Conservation (phyloP, 176 grass and related monocot genomes). For the Elymus sibiricus region DNA sequence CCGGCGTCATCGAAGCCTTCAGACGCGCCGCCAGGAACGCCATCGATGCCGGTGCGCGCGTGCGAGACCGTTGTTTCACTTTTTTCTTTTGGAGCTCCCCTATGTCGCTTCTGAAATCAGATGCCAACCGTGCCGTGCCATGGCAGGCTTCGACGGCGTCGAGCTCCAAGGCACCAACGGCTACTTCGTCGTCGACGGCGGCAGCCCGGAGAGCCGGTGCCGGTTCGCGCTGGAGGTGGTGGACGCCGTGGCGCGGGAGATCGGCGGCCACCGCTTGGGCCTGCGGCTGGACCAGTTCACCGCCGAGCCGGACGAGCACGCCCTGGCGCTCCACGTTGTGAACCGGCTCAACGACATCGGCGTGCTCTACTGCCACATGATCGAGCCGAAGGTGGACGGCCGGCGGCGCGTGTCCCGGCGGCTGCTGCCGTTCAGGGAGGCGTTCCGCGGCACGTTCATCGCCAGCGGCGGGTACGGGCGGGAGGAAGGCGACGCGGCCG, state of each 20-base stretch:
- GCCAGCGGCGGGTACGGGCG: constrained; percentile 31
- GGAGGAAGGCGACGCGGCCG: constrained; percentile 41
- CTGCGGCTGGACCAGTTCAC: constrained; percentile 27
- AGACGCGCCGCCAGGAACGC: neutral
- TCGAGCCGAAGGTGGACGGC: constrained; percentile 34
- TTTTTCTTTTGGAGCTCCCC: too few species aligned
- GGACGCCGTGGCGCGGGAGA: constrained; percentile 17
- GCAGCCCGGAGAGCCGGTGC: constrained; percentile 28
- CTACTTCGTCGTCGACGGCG: constrained; percentile 20
- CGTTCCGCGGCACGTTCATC: constrained; percentile 43
- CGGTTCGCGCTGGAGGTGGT: constrained; percentile 33
- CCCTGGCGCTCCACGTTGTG: constrained; percentile 35
- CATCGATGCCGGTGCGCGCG: neutral
- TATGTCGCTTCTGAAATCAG: too few species aligned
- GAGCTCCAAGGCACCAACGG: constrained; percentile 39
- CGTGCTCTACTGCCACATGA: constrained; percentile 39
- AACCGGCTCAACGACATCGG: neutral
- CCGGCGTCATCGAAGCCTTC: neutral
- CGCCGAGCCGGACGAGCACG: constrained; percentile 24
- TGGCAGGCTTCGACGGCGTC: constrained; percentile 40
- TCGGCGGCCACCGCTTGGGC: constrained; percentile 25
- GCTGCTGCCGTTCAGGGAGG: constrained; percentile 34
- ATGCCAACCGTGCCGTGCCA: too few species aligned
- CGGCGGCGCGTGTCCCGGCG: neutral
- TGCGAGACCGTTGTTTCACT: too few species aligned